A percentile compares a stretch with the other conserved stretches of the same genome.
Conservation (phyloP, 139 green algal species). For the Tetratostichococcus sp. region DNA sequence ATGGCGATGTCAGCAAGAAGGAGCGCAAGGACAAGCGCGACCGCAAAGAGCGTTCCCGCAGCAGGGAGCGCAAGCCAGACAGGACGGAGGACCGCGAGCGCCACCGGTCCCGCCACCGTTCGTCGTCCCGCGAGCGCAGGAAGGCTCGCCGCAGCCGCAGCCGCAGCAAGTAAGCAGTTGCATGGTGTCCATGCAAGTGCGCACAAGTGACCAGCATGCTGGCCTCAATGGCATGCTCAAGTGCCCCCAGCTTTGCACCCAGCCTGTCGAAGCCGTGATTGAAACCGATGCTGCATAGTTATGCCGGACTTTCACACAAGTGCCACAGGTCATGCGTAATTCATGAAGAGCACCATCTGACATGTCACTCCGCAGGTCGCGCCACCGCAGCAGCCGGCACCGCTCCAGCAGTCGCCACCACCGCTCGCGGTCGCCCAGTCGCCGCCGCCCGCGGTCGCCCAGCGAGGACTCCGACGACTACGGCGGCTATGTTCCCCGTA, state of each 20-base stretch:
- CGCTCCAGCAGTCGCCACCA: conserved; percentile 4
- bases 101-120: neutral
- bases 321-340: too few species aligned
- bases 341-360: neutral
- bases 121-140: neutral
- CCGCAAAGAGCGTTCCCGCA: neutral
- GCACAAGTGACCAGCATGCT: neutral
- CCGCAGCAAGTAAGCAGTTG: neutral
- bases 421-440: conserved; percentile 1
- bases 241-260: too few species aligned
- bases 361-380: neutral
- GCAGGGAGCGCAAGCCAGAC: neutral
- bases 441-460: conserved; percentile 7
- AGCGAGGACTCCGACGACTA: conserved; percentile 27
- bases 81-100: neutral
- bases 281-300: too few species aligned
- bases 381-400: neutral
- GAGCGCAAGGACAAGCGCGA: neutral
- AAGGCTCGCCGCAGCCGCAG: neutral
- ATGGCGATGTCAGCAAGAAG: neutral
- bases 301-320: too few species aligned
- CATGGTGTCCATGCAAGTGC: too few species aligned
- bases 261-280: neutral
- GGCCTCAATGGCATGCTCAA: too few species aligned
- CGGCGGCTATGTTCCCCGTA: conserved; percentile 45